Conservation (phyloP, 352 stramenopile genomes). For the Globisporangium apiculatum region DNA sequence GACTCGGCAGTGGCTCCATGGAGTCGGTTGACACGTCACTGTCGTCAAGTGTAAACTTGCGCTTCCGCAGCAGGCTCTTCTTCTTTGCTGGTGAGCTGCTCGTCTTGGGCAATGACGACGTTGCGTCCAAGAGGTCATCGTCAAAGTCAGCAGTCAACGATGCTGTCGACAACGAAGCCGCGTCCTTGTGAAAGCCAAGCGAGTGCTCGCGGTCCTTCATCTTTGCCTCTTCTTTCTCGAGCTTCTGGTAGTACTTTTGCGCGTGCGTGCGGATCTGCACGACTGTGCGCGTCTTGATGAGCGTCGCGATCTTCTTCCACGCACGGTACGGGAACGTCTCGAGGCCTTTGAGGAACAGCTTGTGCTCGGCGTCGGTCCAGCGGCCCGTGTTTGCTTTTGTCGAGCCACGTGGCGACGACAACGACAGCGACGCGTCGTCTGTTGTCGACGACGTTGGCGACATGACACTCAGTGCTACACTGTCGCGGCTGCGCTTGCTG, state of each 20-base stretch:
- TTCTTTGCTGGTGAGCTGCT: constrained; percentile 34
- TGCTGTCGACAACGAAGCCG: constrained; percentile 3
- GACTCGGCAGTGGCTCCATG: constrained; percentile 29
- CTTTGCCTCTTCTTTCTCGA: constrained; percentile 80
- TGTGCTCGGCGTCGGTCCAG: constrained; percentile 84
- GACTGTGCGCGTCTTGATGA: constrained; percentile 92
- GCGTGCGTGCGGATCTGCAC: constrained; percentile 87
- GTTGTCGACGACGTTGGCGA: constrained; percentile 7
- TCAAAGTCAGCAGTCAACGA: no score
- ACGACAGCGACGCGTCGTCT: background rate
- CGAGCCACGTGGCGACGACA: constrained; percentile 18
- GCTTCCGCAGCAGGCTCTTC: constrained; percentile 57
- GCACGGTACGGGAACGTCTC: constrained; percentile 81
- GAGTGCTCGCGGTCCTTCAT: constrained; percentile 64
- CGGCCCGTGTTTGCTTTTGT: constrained; percentile 75
- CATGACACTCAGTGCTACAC: background rate
- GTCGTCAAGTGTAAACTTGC: constrained; percentile 45
- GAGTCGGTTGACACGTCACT: constrained; percentile 3
- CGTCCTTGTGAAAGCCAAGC: constrained; percentile 6
- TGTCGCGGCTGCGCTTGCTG: constrained; percentile 9
- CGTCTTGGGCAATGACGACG: constrained; percentile 2
- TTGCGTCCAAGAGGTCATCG: constrained; percentile 6
- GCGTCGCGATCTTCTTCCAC: constrained; percentile 91
- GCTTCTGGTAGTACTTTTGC: constrained; percentile 89
- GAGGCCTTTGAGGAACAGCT: constrained; percentile 84